Base-by-base conservation (phyloP, 495 filamentous ascomycete species). In the Talaromyces trachyspermus region DNA sequence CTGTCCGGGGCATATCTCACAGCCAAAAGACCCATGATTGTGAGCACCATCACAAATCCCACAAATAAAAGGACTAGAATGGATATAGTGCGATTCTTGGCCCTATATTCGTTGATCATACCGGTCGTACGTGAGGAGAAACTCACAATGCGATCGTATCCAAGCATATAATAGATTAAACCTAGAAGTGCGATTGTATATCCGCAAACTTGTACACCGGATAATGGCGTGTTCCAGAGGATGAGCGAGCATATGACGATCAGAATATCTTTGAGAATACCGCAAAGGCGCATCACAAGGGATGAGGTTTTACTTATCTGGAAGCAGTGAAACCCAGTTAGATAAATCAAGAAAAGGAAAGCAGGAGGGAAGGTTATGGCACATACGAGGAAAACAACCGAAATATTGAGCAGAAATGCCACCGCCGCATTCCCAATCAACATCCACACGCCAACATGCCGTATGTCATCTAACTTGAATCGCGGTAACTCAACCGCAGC, bases 91-190 rank as follows among this genome's bases (percentile, higher is more conserved):
- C 44, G 90, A 45, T 77, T 78, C 30, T 68, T 75, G 42, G 75
- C 76, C 44, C 89, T 88, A 55, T 92, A 95, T 53, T 94, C 88
- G 43, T 84, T 81, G 88, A 89, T 95, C 27, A 64, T 58, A 6
- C 32, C 44, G 8, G 27, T 30, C 2, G 44, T 19, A 0, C 44
- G 32, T 0, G 30, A 27, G 20, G 44, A 32, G 11, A 35, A 46
- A 14, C 44, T 30, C 29, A 37, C 44, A 20, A 46, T 35, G 30
- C 44, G 44, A 5, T 46, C 44, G 30, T 46, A 54, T 2, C 81
- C 80, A 26, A 85, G 66, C 42, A 80, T 81, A 64, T 86, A 88
- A 64, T 82, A 83, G 41, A 84, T 53, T 37, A 87, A 64, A 3
- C 81, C 83, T 10, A 54, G 54, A 30, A 86, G 68, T 22, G 85